Base-by-base conservation (phyloP, 2,329 filamentous ascomycete species). In the Colletotrichum gigasporum region DNA sequence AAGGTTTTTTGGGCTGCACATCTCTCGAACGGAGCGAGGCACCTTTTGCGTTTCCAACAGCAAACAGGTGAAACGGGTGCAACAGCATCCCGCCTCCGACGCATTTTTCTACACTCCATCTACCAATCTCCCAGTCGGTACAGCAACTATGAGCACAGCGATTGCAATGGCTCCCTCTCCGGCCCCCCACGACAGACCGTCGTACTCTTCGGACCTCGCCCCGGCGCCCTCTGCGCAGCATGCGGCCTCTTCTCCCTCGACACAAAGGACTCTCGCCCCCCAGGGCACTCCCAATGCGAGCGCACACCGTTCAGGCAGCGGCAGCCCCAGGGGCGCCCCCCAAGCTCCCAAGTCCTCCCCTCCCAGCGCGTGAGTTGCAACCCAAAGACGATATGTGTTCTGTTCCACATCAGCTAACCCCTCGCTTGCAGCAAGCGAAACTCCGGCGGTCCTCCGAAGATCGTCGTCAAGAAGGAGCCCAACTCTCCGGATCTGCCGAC, bases 401-500 rank as follows among this genome's bases (percentile, higher is more conserved):
- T 56, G 44, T 30, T 11, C 20, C 50, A 61, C 51, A 41, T 63
- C 9, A n/a, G 28, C 35, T 64, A 42, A 64, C 34, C n/a, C 28
- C 32, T 56, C 42, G 16, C 5, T 18, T 50, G 67, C 71, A 83
- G 83, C 70, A 75, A 83, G 78, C 84, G 83, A 79, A 83, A 79
- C 82, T 85, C 75, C 78, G 80, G 76, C 76, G 83, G 80, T 45
- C 77, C 79, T 26, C 92, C 92, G 39, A 94, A 93, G 80, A 96
- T 97, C 67, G 86, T 97, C 68, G 94, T 99, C 64, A 98, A 98
- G 84, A 97, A 97, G 79, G 96, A 99, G 78, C 94, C 94, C 32
- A 88, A 91, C 41, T 97, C 95, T 47, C 95, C 95, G 56, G 91
- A 91, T 68, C 87, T 96, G 72, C 84, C 88, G 54, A 87, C 88